Percentiles rank a stretch among this genome's conserved stretches.
phyloP scores from a whole-genome alignment of 1,139 yeast species.

The Blastobotrys malaysiensis region DNA sequence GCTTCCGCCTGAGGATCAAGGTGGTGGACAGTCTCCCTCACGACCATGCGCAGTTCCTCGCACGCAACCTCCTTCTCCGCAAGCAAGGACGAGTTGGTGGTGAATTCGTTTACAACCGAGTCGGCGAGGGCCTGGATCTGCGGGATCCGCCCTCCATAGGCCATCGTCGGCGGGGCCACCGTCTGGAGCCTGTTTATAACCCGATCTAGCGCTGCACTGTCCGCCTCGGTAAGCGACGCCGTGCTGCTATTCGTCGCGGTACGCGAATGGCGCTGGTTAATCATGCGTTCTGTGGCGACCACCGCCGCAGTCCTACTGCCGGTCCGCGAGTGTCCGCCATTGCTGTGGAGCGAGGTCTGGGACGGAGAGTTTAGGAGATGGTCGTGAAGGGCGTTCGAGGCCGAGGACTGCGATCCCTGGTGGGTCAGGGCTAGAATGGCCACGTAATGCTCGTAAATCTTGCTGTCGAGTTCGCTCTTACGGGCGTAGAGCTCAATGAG shows the following conservation, averaged over 20 bases:
- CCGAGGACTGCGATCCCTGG: conserved; percentile 22
- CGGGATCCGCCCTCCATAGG: conserved; percentile 4
- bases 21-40: conserved; percentile 5
- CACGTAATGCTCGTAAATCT: conserved; percentile 30
- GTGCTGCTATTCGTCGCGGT: not conserved
- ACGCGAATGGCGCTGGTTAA: conserved; percentile 7
- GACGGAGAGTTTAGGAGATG: not conserved
- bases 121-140: conserved; percentile 3
- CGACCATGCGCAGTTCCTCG: conserved; percentile 4
- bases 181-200: conserved; percentile 1
- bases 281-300: conserved; percentile 9
- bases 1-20: conserved; percentile 5
- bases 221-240: not conserved
- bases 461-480: conserved; percentile 20
- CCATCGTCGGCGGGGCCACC: conserved; percentile 2
- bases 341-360: not conserved
- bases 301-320: not conserved
- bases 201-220: not conserved
- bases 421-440: conserved; percentile 31
- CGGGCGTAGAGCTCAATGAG: conserved; percentile 21
- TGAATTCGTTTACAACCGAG: not conserved
- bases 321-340: not conserved
- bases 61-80: conserved; percentile 2
- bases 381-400: conserved; percentile 10
- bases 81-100: conserved; percentile 2